phyloP scores from a whole-genome alignment of 169 alveolate species.

The Nephromyces sp. region DNA sequence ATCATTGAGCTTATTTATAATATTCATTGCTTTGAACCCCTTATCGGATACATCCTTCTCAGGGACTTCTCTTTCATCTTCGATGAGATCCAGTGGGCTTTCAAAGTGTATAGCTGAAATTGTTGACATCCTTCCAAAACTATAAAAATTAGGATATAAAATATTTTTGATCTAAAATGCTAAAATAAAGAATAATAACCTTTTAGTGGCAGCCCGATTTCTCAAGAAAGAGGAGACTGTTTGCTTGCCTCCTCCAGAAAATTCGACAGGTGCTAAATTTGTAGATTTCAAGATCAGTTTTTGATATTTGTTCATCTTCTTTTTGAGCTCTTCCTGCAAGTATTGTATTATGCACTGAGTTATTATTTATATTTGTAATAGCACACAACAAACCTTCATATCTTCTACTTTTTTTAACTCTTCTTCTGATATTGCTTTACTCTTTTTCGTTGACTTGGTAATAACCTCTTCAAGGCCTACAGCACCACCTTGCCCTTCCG shows the following conservation, averaged over 20 bases:
- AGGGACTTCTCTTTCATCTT: background rate
- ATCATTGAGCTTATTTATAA: background rate
- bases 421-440: background rate
- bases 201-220: background rate
- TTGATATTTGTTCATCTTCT: slow-evolving; percentile 54
- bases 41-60: background rate
- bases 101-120: background rate
- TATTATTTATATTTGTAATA: too few species aligned
- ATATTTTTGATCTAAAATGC: background rate
- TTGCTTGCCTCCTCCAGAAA: background rate
- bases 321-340: slow-evolving; percentile 52
- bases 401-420: background rate
- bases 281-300: slow-evolving; percentile 53
- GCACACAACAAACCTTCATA: background rate
- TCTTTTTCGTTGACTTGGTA: background rate
- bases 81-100: background rate
- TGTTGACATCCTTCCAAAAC: background rate
- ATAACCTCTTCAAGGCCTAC: too few species aligned
- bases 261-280: slow-evolving; percentile 12
- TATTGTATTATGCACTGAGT: too few species aligned
- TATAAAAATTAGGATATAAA: background rate
- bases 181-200: background rate
- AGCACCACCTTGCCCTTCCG: background rate
- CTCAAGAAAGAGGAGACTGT: background rate
- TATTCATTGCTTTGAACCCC: background rate